A percentile compares a stretch with the other conserved stretches of the same genome.
phyloP scores from a whole-genome alignment of 768 basidiomycete genomes.

The button mushroom (Agaricus bisporus) region DNA sequence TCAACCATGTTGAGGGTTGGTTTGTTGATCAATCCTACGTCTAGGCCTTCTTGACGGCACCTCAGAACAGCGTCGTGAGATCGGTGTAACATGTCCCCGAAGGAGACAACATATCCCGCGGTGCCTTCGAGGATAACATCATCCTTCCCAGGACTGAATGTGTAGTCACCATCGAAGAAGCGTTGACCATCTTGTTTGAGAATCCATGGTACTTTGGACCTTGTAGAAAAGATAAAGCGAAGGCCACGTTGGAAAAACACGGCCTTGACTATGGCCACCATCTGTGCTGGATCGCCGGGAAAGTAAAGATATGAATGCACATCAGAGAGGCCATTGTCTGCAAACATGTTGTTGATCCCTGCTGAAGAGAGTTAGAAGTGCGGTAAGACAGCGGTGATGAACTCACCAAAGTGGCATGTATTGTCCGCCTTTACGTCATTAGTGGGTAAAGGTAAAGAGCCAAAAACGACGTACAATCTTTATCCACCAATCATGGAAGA shows the following conservation, averaged over 20 bases:
- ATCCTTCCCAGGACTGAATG: conserved; percentile 82
- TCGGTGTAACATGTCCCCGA: conserved; percentile 84
- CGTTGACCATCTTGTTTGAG: conserved; percentile 67
- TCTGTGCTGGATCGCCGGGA: conserved; percentile 80
- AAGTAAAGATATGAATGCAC: conserved; percentile 79
- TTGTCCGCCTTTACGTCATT: conserved; percentile 34
- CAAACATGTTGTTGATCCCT: conserved; percentile 85
- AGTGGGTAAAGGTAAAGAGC: neutral
- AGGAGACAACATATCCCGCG: conserved; percentile 78
- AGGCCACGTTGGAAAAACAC: conserved; percentile 82
- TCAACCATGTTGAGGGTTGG: conserved; percentile 78
- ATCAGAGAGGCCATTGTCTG: conserved; percentile 82
- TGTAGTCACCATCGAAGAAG: conserved; percentile 64
- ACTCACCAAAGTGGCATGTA: conserved; percentile 38
- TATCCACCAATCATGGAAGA: neutral
- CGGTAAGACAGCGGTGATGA: neutral
- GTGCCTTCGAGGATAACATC: conserved; percentile 74
- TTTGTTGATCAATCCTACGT: conserved; percentile 87
- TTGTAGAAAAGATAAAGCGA: conserved; percentile 85
- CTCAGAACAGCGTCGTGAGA: conserved; percentile 78
- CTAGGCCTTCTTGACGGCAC: conserved; percentile 62
- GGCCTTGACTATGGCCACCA: conserved; percentile 66
- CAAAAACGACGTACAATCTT: conserved; percentile 24
- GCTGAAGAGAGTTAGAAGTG: conserved; percentile 34
- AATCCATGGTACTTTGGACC: conserved; percentile 85